Conservation (phyloP, 805 yeast genomes). For the Lachancea quebecensis region DNA sequence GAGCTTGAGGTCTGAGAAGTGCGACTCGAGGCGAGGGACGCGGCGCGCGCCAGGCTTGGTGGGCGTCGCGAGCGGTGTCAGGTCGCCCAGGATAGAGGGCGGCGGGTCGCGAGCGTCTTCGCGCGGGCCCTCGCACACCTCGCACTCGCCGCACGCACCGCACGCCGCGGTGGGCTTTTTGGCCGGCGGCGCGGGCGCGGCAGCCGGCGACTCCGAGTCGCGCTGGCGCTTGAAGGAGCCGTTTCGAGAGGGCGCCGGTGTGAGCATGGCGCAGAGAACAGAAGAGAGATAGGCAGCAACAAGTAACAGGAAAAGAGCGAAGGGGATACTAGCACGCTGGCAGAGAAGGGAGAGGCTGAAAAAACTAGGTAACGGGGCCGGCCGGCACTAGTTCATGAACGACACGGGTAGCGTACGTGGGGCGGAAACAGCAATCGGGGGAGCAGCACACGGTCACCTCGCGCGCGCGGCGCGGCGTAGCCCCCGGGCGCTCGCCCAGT, state of each 20-base stretch:
- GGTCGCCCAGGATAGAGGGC: neutral
- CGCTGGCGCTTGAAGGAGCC: no score
- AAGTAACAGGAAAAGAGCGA: neutral
- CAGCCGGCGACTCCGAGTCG: no score
- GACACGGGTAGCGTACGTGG: no score
- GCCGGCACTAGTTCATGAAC: no score
- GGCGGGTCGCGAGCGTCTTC: neutral
- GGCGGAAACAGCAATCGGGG: no score
- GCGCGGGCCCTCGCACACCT: neutral
- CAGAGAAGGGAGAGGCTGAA: neutral
- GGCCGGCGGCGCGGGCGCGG: no score
- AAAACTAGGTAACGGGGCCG: neutral
- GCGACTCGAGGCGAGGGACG: conserved; percentile 2
- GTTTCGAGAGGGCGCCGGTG: no score
- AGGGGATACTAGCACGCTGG: neutral
- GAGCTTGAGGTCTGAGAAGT: conserved; percentile 7
- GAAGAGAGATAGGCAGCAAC: neutral
- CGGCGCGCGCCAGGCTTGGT: conserved; percentile 1
- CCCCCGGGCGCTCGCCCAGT: no score
- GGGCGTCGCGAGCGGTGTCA: conserved; percentile 2
- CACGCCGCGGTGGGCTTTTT: no score
- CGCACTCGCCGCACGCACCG: neutral
- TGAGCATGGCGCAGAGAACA: neutral
- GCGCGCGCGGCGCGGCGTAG: no score
- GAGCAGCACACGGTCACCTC: no score